Evolutionary conservation across 306 rosid species (phyloP), one percentile per base, ranked within the genome.

Genomic region (Fragaria vesca): DNA sequence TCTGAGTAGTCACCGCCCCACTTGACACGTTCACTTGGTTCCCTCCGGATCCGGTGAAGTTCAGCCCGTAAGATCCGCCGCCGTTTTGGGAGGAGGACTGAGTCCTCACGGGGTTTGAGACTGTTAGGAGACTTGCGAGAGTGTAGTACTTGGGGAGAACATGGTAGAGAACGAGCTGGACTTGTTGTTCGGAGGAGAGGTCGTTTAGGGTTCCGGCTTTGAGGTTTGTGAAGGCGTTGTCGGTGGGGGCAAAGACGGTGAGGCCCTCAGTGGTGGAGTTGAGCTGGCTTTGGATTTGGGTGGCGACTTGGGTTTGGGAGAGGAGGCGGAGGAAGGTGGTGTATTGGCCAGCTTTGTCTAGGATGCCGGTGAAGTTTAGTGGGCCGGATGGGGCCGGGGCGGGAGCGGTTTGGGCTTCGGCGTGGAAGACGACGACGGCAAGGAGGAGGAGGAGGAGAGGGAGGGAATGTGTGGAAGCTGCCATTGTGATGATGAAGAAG

Each of bases 241-340:
- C 97, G 4, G 98, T 92, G 8, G 98, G 98, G 0, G 98, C 96
- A 3, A 94, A 82, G 79, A 94, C 32, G 0, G 92, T 85, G 46
- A 92, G 32, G 32, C 98, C 97, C 9, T 94, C 81, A 0, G 86
- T 38, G 40, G 87, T 83, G 54, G 82, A 77, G 75, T 91, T 94
- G 58, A 94, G 93, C 68, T 92, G 97, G 80, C 65, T 86, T 1
- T 78, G 65, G 36, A 94, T 85, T 81, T 90, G 97, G 21, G 12
- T 69, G 10, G 47, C 66, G 12, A 82, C 87, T 75, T 87, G 96
- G 4, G 90, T 88, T 6, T 90, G 85, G 4, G 47, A 30, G 5
- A 94, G 82, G 68, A 94, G 93, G 12, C 83, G 84, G 61, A 89
- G 72, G 30, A 94, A 28, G 82, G 78, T 81, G 54, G 34, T 79